These are phyloP conservation scores for Solanum infundibuliforme DNA, from an alignment of 257 asterid species.

Conservation along the genomic window DNA sequence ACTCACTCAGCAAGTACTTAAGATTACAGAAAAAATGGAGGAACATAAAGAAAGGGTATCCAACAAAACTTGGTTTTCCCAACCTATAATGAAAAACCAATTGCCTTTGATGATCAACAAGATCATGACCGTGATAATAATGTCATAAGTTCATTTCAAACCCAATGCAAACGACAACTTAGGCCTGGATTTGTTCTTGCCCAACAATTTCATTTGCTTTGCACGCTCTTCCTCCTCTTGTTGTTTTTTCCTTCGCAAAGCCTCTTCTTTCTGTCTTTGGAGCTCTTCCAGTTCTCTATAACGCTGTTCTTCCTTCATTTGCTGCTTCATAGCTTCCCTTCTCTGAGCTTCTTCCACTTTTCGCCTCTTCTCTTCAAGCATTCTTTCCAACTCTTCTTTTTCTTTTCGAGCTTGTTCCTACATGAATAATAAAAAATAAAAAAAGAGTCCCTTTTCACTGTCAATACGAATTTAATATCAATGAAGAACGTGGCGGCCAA, in stretches of 20 bases:
- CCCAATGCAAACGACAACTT: slow-evolving; percentile 77
- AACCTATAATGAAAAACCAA: neutral
- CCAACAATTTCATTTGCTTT: slow-evolving; percentile 77
- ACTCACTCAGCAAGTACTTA: neutral
- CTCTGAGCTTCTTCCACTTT: slow-evolving; percentile 83
- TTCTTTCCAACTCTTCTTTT: slow-evolving; percentile 69
- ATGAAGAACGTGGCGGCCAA: neutral
- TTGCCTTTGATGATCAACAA: slow-evolving; percentile 3
- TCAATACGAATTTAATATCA: neutral
- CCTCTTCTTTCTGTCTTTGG: slow-evolving; percentile 87
- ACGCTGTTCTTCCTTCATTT: slow-evolving; percentile 66
- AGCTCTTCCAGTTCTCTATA: slow-evolving; percentile 82
- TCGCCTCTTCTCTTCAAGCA: slow-evolving; percentile 69
- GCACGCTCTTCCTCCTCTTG: slow-evolving; percentile 93
- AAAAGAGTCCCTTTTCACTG: neutral
- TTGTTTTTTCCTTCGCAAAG: slow-evolving; percentile 61
- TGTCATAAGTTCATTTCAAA: slow-evolving; percentile 34
- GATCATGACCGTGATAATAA: slow-evolving; percentile 1
- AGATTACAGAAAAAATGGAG: neutral
- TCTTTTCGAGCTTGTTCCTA: slow-evolving; percentile 73
- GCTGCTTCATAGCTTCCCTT: slow-evolving; percentile 76
- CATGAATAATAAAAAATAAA: neutral
- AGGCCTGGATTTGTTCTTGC: slow-evolving; percentile 94
- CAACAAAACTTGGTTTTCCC: neutral
- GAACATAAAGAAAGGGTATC: neutral